phyloP scores from a whole-genome alignment of 805 yeast species.

The Wickerhamomyces hampshirensis region DNA sequence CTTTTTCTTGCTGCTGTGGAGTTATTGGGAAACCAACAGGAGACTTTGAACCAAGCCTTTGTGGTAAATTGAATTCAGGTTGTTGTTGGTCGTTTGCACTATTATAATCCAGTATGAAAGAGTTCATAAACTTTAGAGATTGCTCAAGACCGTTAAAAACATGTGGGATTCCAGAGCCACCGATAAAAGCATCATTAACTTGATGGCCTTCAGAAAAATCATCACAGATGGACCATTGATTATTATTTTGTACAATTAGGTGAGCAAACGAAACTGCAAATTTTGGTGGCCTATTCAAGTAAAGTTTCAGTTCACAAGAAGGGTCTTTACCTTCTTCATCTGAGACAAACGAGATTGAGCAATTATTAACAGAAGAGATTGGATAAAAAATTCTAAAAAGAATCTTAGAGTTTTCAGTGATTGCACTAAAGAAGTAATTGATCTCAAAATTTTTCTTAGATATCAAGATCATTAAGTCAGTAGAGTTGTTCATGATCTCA shows the following conservation, averaged over 20 bases:
- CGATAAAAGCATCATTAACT: conserved; percentile 61
- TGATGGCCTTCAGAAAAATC: conserved; percentile 84
- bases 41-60: conserved; percentile 16
- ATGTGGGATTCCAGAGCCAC: conserved; percentile 64
- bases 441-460: conserved; percentile 68
- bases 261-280: conserved; percentile 73
- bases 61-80: conserved; percentile 21
- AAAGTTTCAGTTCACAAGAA: conserved; percentile 44
- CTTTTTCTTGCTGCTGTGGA: conserved; percentile 3
- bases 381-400: conserved; percentile 72
- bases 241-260: conserved; percentile 43
- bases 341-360: conserved; percentile 40
- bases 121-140: conserved; percentile 48
- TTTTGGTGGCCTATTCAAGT: conserved; percentile 58
- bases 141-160: conserved; percentile 54
- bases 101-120: conserved; percentile 45
- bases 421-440: conserved; percentile 74
- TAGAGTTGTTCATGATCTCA: conserved; percentile 54
- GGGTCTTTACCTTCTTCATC: conserved; percentile 25
- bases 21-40: conserved; percentile 14
- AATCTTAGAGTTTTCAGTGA: conserved; percentile 57
- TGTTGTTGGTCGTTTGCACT: conserved; percentile 26
- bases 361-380: conserved; percentile 50
- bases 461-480: conserved; percentile 66
- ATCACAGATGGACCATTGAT: conserved; percentile 78